phyloP scores from a whole-genome alignment of 2,329 filamentous ascomycete species.

The Penicillium decumbens region DNA sequence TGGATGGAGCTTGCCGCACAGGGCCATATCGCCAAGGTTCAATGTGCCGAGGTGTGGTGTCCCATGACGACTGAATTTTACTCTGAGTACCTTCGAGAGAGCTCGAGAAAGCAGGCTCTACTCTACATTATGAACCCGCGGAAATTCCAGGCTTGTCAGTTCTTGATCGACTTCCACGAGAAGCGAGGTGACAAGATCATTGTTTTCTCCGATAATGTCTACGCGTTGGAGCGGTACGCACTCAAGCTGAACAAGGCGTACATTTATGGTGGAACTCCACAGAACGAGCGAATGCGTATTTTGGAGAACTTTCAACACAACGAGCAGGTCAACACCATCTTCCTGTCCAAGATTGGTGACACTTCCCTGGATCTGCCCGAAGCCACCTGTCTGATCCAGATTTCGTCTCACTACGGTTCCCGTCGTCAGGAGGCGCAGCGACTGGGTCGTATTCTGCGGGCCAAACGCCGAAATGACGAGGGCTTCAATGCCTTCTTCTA shows the following conservation, averaged over 20 bases:
- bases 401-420: slow-evolving; percentile 95
- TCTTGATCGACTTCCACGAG: slow-evolving; percentile 97
- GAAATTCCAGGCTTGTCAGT: slow-evolving; percentile 96
- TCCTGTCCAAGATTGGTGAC: slow-evolving; percentile 95
- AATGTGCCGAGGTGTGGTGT: slow-evolving; percentile 98
- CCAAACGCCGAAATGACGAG: slow-evolving; percentile 93
- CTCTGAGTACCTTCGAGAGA: slow-evolving; percentile 76
- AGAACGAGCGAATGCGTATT: slow-evolving; percentile 78
- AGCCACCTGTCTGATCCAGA: slow-evolving; percentile 93
- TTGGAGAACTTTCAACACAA: slow-evolving; percentile 95
- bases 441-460: slow-evolving; percentile 84
- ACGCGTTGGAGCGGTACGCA: slow-evolving; percentile 81
- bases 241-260: slow-evolving; percentile 78
- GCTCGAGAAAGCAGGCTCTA: slow-evolving; percentile 61
- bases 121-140: slow-evolving; percentile 96
- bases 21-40: slow-evolving; percentile 92
- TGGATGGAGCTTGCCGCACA: slow-evolving; percentile 99
- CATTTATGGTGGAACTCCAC: slow-evolving; percentile 84
- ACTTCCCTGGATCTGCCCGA: slow-evolving; percentile 96
- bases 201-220: slow-evolving; percentile 96
- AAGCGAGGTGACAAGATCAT: slow-evolving; percentile 94
- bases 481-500: slow-evolving; percentile 99
- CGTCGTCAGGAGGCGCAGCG: slow-evolving; percentile 94
- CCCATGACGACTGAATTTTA: slow-evolving; percentile 99
- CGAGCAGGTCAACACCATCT: slow-evolving; percentile 81